phyloP scores from a whole-genome alignment of 805 yeast species.

The Saccharomycopsis amapae region DNA sequence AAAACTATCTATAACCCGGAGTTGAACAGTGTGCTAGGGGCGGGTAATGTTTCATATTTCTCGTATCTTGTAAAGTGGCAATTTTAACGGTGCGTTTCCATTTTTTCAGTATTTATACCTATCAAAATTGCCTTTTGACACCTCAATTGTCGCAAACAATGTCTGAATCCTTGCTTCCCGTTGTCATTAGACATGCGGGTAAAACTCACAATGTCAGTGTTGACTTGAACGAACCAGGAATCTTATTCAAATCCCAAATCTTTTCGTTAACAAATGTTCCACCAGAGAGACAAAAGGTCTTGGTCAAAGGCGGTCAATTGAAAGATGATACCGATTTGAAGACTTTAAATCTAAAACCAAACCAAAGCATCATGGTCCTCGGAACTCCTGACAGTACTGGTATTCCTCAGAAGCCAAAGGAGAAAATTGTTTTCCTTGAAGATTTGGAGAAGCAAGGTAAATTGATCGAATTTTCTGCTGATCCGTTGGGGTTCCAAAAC shows the following conservation, averaged over 20 bases:
- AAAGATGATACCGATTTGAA: constrained; percentile 54
- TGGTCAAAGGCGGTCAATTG: constrained; percentile 84
- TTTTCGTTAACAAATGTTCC: constrained; percentile 74
- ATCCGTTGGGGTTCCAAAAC: constrained; percentile 91
- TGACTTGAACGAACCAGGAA: constrained; percentile 49
- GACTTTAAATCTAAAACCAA: constrained; percentile 49
- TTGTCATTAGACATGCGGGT: constrained; percentile 60
- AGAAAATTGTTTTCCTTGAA: constrained; percentile 55
- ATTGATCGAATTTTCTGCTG: constrained; percentile 24
- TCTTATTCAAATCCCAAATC: constrained; percentile 60
- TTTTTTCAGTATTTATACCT: no score
- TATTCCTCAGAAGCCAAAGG: constrained; percentile 37
- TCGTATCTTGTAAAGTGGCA: no score
- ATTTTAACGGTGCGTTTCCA: no score
- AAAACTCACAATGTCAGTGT: constrained; percentile 55
- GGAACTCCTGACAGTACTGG: constrained; percentile 75
- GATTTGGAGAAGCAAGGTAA: constrained; percentile 39
- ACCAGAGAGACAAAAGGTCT: constrained; percentile 81
- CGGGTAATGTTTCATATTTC: no score
- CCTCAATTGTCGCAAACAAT: not conserved
- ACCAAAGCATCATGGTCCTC: constrained; percentile 73
- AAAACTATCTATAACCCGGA: no score
- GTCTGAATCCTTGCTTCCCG: constrained; percentile 23
- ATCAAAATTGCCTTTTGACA: no score
- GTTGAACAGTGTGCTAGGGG: no score